A percentile compares a stretch with the other conserved stretches of the same genome.
Evolutionary conservation across 2,329 filamentous ascomycete species (phyloP).

Genomic region (Aspergillus viridinutans): DNA sequence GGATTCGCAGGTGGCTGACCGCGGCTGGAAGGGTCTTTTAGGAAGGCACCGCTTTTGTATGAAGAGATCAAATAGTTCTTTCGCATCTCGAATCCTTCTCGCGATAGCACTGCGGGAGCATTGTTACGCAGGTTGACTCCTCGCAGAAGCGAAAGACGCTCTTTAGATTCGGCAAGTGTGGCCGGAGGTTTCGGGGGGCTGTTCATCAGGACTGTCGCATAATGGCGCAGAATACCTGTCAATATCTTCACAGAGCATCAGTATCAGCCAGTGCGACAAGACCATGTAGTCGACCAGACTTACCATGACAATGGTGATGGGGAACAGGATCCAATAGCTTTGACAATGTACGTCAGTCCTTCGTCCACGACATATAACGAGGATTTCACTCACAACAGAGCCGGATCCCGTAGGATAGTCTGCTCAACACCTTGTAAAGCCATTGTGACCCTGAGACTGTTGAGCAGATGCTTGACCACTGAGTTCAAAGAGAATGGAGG

Average conservation of each 20-base stretch:
- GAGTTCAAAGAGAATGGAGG: not conserved
- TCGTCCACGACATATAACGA: not conserved
- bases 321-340: conserved; percentile 98
- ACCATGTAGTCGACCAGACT: conserved; percentile 3
- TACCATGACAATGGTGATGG: conserved; percentile 96
- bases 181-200: conserved; percentile 73
- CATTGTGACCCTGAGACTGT: conserved; percentile 53
- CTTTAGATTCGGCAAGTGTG: conserved; percentile 58
- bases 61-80: conserved; percentile 76
- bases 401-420: conserved; percentile 97
- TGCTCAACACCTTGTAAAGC: conserved; percentile 74
- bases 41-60: conserved; percentile 79
- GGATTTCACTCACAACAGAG: conserved; percentile 72
- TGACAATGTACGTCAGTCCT: conserved; percentile 10
- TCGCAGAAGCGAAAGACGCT: conserved; percentile 79
- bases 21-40: conserved; percentile 82
- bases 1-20: conserved; percentile 89
- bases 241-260: conserved; percentile 58
- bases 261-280: not conserved
- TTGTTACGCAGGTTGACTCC: conserved; percentile 82
- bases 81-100: conserved; percentile 70
- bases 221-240: conserved; percentile 93
- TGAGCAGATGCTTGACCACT: not conserved
- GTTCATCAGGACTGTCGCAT: conserved; percentile 87
- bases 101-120: conserved; percentile 73